A percentile compares a stretch with the other conserved stretches of the same genome.
These are phyloP conservation scores for Yueomyces sinensis DNA, from an alignment of 805 yeast species.

Conservation along the genomic window DNA sequence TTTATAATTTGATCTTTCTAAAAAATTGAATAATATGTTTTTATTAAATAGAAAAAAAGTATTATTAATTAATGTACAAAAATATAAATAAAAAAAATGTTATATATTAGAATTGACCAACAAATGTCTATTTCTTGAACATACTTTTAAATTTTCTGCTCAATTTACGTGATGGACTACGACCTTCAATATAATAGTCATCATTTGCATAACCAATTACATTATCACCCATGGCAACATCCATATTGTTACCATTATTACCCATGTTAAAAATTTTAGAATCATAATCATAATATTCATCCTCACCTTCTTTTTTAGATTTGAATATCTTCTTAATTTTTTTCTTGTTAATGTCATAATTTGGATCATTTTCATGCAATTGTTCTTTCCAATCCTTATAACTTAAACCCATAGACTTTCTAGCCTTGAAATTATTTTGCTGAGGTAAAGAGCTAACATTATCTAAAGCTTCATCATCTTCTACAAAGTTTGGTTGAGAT, in stretches of 20 bases:
- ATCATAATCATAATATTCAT: neutral
- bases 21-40: too few species aligned
- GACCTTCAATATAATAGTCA: neutral
- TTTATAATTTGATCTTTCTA: too few species aligned
- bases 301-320: neutral
- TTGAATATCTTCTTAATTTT: neutral
- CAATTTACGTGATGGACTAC: neutral
- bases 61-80: too few species aligned
- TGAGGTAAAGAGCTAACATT: neutral
- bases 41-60: too few species aligned
- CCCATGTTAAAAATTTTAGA: neutral
- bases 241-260: neutral
- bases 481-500: neutral
- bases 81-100: too few species aligned
- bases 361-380: neutral
- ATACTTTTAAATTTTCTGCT: neutral
- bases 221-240: neutral
- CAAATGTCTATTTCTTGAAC: too few species aligned
- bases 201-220: neutral
- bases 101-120: too few species aligned
- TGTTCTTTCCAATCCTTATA: neutral
- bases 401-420: neutral
- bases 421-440: neutral
- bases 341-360: neutral
- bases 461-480: neutral